Evolutionary conservation across 148 eudicot species (phyloP), one percentile per base, ranked within the genome.

Genomic region (Linanthus parryae): DNA sequence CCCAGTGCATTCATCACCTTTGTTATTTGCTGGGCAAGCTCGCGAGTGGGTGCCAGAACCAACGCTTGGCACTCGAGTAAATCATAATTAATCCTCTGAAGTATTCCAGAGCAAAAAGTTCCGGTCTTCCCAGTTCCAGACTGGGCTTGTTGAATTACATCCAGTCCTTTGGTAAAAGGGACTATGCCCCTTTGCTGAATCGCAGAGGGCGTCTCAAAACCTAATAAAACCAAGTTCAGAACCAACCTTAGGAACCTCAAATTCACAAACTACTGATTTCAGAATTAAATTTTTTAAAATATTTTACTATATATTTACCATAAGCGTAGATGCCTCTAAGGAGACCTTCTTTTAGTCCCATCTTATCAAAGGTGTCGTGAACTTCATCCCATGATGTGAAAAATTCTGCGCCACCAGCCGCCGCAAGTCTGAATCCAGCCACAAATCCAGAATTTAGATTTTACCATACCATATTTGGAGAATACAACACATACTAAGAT

Each of bases 181-280:
- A 79, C 84, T 18, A 79, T 79, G 19, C 84, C 80, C 54, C 80
- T 64, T 43, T 79, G 84, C 47, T 78, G 84, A 55, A 78, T 78
- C n/a, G 84, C 84, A 20, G 84, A 78, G 14, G 84, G 84, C 71
- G 74, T 78, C 69, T 78, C 84, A 58, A 71, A 78, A 64, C 84
- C 84, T 78, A 57, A 4, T n/a, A n/a, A n/a, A 57, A 22, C n/a
- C 8, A 31, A 49, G 26, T 25, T 29, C 45, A 26, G 2, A 56
- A 10, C 16, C 48, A 55, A 55, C 21, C 7, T 29, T 55, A 35
- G 41, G 59, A n/a, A n/a, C n/a, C 7, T 5, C 23, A 41, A 41
- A 24, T 25, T 23, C 18, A 25, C n/a, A 1, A 19, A 18, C 31
- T 5, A 24, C 29, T 18, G 26, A 10, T n/a, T 45, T 45, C n/a